Percentiles rank a stretch among this genome's conserved stretches.
Conservation (phyloP, 2,329 filamentous ascomycete genomes). For the Aspergillus fijiensis region DNA sequence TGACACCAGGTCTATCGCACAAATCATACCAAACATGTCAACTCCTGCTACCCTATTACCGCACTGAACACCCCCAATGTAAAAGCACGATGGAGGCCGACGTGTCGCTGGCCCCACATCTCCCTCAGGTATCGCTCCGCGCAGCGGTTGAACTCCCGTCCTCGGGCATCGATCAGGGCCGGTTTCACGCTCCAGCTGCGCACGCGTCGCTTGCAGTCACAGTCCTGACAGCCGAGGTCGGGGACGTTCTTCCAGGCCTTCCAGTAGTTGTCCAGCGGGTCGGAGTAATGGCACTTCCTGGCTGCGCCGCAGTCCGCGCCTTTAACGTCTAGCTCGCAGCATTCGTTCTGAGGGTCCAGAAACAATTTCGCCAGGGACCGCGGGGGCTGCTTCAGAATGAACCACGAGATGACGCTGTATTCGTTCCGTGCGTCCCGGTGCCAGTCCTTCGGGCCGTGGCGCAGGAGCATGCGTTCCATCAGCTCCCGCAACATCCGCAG, state of each 20-base stretch:
- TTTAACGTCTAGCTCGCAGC: slow-evolving; percentile 25
- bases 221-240: slow-evolving; percentile 24
- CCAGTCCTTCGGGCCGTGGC: slow-evolving; percentile 30
- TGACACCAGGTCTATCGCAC: background rate
- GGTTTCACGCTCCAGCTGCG: slow-evolving; percentile 32
- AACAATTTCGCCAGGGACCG: slow-evolving; percentile 27
- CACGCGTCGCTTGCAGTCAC: slow-evolving; percentile 26
- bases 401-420: slow-evolving; percentile 30
- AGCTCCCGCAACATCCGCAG: slow-evolving; percentile 32
- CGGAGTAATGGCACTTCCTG: slow-evolving; percentile 25
- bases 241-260: slow-evolving; percentile 26
- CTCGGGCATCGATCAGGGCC: slow-evolving; percentile 29
- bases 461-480: slow-evolving; percentile 30
- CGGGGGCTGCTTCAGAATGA: slow-evolving; percentile 27
- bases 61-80: slow-evolving; percentile 21
- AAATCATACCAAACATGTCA: background rate
- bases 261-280: slow-evolving; percentile 31
- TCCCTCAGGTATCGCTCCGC: slow-evolving; percentile 30
- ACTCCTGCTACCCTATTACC: slow-evolving; percentile 11
- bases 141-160: slow-evolving; percentile 24
- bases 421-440: slow-evolving; percentile 27
- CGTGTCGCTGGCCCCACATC: slow-evolving; percentile 30
- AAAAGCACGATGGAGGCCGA: slow-evolving; percentile 24
- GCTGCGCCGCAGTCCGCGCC: slow-evolving; percentile 10
- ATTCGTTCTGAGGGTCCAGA: slow-evolving; percentile 26